Evolutionary conservation across 2,329 filamentous ascomycete species (phyloP), one percentile per base, ranked within the genome.

Genomic region (Colletotrichum sp.): DNA sequence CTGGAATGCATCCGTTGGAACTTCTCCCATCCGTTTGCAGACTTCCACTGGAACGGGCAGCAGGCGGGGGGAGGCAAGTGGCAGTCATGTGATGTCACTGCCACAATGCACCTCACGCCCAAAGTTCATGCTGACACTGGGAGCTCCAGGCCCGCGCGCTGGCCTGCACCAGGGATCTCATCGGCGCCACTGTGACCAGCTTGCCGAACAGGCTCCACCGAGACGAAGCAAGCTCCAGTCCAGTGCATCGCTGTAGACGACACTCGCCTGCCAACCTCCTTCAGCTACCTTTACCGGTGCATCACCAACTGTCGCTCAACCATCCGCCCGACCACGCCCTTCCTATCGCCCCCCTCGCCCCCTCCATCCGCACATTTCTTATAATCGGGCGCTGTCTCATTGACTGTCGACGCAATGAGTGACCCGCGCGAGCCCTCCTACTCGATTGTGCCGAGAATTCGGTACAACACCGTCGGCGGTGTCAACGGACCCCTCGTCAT

Each of bases 401-500:
- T 77, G 77, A 75, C 78, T 83, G 83, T 79, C 78, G 72, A 69
- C 59, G 61, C 64, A 69, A 90, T 90, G 88, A 81, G 85, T 80
- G 90, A 91, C 83, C 88, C 88, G 72, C 87, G 90, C 82, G 88
- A 90, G 79, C 87, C 89, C 76, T 90, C 89, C 76, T 91, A 91
- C 84, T 90, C 88, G 76, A 86, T 91, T 79, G 83, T 87, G 78
- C 90, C 90, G 74, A 86, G 89, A 80, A 85, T 98, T 86, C 93
- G 94, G 81, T 99, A 99, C 92, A 99, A 99, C 89, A 99, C 97
- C 80, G 95, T 99, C 83, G 95, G 95, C 82, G 96, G 96, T 88
- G 93, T 99, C 86, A 99, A 99, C 87, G 97, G 97, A 74, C 97
- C 97, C 81, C 91, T 99, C 85, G 97, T 99, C 83, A 96, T 99